phyloP scores from a whole-genome alignment of 371 early-diverging fungal species.

The Mucor velutinosus region DNA sequence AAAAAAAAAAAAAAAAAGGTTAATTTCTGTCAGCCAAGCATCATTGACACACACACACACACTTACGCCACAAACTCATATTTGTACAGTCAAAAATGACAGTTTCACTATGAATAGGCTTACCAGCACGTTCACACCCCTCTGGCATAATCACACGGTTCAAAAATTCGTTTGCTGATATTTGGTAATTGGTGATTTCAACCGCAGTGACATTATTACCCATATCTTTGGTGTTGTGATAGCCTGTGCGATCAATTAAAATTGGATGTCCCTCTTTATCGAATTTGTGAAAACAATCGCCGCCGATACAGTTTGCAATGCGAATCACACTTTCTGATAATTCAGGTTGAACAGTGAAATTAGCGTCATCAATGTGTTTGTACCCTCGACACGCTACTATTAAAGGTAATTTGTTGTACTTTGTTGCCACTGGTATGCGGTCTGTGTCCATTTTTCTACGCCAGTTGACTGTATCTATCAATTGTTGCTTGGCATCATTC shows the following conservation, averaged over 20 bases:
- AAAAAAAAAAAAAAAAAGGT: no score
- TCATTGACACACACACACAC: background rate
- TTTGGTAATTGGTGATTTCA: slow-evolving; percentile 69
- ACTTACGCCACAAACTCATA: slow-evolving; percentile 68
- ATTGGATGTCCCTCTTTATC: slow-evolving; percentile 80
- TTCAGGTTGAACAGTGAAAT: slow-evolving; percentile 59
- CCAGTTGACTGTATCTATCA: slow-evolving; percentile 70
- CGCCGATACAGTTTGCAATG: slow-evolving; percentile 68
- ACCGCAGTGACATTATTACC: slow-evolving; percentile 60
- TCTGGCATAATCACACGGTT: slow-evolving; percentile 70
- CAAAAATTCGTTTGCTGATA: slow-evolving; percentile 75
- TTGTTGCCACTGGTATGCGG: slow-evolving; percentile 62
- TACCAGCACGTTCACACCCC: slow-evolving; percentile 64
- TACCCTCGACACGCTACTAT: slow-evolving; percentile 74
- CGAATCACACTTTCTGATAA: slow-evolving; percentile 65
- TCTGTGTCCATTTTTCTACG: slow-evolving; percentile 67
- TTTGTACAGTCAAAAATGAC: slow-evolving; percentile 82
- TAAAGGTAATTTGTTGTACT: slow-evolving; percentile 62
- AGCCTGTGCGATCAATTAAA: slow-evolving; percentile 77
- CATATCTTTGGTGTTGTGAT: slow-evolving; percentile 71
- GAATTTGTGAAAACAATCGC: slow-evolving; percentile 79
- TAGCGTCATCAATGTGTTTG: slow-evolving; percentile 61
- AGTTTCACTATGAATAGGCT: slow-evolving; percentile 71
- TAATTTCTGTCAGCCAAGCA: background rate
- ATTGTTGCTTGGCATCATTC: slow-evolving; percentile 67